These are phyloP conservation scores for Trifolium repens DNA, from an alignment of 306 rosid genomes.

Conservation along the genomic window DNA sequence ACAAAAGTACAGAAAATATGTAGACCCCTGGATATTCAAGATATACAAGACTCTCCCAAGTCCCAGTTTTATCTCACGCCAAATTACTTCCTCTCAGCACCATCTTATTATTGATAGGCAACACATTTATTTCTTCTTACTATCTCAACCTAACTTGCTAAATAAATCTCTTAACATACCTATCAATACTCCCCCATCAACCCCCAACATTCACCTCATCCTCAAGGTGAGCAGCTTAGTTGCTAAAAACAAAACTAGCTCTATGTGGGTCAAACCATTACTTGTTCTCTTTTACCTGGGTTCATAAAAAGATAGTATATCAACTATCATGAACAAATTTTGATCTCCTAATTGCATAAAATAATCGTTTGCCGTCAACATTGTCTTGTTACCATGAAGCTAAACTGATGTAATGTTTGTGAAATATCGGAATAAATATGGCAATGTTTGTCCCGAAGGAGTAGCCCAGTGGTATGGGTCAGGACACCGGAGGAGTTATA, in stretches of 20 bases:
- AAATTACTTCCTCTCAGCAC: background rate
- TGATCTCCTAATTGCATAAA: no score
- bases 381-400: no score
- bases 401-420: background rate
- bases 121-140: background rate
- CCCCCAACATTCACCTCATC: background rate
- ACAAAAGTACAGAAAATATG: background rate
- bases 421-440: background rate
- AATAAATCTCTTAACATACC: background rate
- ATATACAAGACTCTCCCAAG: background rate
- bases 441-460: no score
- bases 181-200: background rate
- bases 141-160: background rate
- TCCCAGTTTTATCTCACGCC: background rate
- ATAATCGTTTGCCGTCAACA: no score
- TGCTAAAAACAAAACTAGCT: background rate
- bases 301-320: no score
- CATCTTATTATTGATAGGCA: background rate
- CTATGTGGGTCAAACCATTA: background rate
- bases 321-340: no score
- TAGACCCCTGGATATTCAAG: background rate
- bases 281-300: no score
- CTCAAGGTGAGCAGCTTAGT: background rate
- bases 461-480: no score
- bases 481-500: no score